These are phyloP conservation scores for Trypanosoma melophagium DNA, from an alignment of 208 protist species.

Conservation along the genomic window DNA sequence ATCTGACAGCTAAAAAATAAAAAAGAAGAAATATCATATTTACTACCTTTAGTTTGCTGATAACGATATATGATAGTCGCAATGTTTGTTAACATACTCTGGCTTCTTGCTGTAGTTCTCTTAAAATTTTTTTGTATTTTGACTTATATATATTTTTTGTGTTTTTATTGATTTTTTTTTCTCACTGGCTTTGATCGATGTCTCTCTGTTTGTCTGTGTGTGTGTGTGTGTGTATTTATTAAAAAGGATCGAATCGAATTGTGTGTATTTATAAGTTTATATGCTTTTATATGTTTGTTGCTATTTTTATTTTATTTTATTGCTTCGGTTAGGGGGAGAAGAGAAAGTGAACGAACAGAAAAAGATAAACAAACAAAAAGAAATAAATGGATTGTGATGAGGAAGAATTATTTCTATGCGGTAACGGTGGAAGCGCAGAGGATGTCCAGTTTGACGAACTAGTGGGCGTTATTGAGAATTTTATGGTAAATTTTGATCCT, in stretches of 20 bases:
- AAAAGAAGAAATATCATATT: neutral
- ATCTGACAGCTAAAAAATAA: too few species aligned
- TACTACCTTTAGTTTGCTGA: neutral
- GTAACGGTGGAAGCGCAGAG: conserved; percentile 49
- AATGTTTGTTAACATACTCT: neutral
- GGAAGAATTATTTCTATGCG: conserved; percentile 70
- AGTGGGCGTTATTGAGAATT: conserved; percentile 82
- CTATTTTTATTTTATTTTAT: conserved; percentile 6
- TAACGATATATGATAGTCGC: too few species aligned
- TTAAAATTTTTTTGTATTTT: too few species aligned
- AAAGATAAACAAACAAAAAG: neutral
- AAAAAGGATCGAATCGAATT: too few species aligned
- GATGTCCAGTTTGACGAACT: conserved; percentile 70
- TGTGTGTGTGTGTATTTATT: neutral
- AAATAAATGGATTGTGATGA: conserved; percentile 75
- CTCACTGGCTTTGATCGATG: neutral
- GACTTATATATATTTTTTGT: neutral
- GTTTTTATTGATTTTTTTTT: neutral
- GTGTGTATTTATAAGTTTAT: neutral
- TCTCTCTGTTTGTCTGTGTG: neutral
- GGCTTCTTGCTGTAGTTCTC: neutral
- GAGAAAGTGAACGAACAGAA: neutral
- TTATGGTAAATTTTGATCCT: conserved; percentile 79
- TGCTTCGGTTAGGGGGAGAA: neutral
- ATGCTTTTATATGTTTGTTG: neutral